Evolutionary conservation across 78 protist genomes (phyloP).

Genomic region (Anaeramoeba flamelloides): DNA sequence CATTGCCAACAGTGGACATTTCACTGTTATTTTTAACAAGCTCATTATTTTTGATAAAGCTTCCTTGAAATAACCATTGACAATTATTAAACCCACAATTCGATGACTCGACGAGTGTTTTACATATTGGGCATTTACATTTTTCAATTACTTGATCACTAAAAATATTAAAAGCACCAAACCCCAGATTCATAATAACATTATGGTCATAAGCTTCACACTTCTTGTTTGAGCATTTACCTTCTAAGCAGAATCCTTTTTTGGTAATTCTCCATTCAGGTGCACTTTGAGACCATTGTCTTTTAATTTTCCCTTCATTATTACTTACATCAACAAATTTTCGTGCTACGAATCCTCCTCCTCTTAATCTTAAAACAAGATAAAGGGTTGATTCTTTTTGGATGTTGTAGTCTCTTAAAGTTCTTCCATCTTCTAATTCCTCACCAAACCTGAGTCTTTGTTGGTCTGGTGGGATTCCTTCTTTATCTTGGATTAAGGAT

Average conservation of each 20-base stretch:
- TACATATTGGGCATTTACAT: not conserved
- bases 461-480: no score
- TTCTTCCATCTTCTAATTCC: no score
- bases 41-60: not conserved
- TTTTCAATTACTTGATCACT: not conserved
- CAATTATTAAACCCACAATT: not conserved
- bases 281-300: not conserved
- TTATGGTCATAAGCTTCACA: not conserved
- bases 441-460: no score
- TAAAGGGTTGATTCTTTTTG: not conserved
- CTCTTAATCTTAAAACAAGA: not conserved
- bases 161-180: not conserved
- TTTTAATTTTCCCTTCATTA: not conserved
- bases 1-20: not conserved
- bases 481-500: no score
- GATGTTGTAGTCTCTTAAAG: not conserved
- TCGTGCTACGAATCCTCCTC: not conserved
- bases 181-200: not conserved
- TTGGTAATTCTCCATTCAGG: not conserved
- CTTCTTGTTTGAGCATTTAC: not conserved
- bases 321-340: not conserved
- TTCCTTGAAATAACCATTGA: not conserved
- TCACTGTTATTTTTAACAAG: not conserved
- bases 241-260: not conserved
- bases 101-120: not conserved